phyloP scores from a whole-genome alignment of 305 asterid species.

The Solanum chacoense region DNA sequence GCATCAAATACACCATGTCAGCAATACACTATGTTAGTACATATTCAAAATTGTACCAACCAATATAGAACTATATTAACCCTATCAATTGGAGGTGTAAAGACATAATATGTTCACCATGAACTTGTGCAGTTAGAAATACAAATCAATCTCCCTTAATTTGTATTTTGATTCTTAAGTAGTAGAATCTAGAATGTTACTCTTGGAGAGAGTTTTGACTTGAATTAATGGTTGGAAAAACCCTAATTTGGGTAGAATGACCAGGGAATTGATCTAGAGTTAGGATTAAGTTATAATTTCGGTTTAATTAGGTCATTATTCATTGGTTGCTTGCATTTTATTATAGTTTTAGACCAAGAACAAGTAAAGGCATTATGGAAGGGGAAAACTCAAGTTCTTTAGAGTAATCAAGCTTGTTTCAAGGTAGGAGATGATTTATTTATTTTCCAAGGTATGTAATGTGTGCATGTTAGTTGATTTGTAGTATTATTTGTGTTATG shows the following conservation, averaged over 20 bases:
- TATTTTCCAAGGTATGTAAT: not conserved
- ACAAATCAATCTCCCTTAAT: not conserved
- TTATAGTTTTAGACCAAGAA: not conserved
- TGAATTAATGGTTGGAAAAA: not conserved
- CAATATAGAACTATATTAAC: too few relatives aligned
- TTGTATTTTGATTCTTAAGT: not conserved
- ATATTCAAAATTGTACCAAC: too few relatives aligned
- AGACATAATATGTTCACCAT: too few relatives aligned
- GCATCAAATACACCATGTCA: too few relatives aligned
- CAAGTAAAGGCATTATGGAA: too few relatives aligned
- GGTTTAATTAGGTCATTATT: not conserved
- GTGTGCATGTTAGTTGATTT: not conserved
- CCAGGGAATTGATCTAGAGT: not conserved
- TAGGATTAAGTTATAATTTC: too few relatives aligned
- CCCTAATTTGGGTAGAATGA: not conserved
- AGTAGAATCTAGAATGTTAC: not conserved
- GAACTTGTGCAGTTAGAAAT: too few relatives aligned
- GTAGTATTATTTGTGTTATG: not conserved
- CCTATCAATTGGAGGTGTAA: too few relatives aligned
- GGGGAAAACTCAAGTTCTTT: not conserved
- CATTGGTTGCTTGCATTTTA: not conserved
- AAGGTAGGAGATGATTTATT: not conserved
- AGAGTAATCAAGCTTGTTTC: not conserved
- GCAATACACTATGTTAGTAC: too few relatives aligned
- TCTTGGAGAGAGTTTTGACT: not conserved